Conservation (phyloP, 257 asterid genomes). For the Jaltomata sinuosa region DNA sequence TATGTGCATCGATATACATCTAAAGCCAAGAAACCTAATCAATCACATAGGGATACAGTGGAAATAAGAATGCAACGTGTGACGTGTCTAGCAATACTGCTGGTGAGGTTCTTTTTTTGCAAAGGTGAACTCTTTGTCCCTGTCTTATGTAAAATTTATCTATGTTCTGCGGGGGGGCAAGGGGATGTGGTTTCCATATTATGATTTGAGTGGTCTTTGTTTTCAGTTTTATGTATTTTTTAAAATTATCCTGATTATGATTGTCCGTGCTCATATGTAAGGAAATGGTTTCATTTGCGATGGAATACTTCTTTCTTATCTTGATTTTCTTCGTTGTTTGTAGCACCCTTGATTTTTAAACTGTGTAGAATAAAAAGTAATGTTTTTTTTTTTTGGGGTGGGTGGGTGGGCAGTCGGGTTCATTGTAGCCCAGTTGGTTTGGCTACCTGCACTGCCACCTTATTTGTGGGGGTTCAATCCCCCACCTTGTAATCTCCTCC, state of each 20-base stretch:
- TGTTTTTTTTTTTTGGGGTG: background rate
- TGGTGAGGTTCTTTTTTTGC: background rate
- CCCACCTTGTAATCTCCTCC: no score
- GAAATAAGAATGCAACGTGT: background rate
- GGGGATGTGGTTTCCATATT: background rate
- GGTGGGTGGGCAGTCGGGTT: no score
- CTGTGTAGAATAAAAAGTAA: background rate
- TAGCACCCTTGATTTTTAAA: background rate
- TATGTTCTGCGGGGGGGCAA: background rate
- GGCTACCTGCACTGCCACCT: no score
- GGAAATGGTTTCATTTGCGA: background rate
- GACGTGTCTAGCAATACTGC: background rate
- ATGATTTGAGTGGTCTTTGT: background rate
- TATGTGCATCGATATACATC: background rate
- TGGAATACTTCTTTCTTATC: background rate
- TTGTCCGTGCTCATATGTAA: background rate
- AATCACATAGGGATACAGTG: background rate
- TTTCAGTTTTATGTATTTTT: background rate
- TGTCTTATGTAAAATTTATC: background rate
- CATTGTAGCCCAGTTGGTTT: background rate
- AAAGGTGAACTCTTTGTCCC: background rate
- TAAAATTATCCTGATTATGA: background rate
- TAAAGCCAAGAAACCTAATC: background rate
- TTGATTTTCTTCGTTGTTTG: background rate
- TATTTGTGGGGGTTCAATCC: no score